Conservation (phyloP, 306 rosid species). For the Lathyrus oleraceus region DNA sequence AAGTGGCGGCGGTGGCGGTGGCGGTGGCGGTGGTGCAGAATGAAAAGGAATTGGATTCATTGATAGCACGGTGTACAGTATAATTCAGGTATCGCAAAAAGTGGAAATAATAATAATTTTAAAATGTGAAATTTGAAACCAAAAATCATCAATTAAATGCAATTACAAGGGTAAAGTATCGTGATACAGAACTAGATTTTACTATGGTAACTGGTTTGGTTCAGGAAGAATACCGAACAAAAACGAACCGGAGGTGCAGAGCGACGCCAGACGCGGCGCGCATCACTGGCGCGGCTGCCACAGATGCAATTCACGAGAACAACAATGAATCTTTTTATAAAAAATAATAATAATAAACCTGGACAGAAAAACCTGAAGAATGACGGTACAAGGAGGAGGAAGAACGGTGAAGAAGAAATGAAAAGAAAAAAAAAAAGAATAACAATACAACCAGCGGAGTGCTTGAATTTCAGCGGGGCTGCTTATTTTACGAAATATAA, state of each 20-base stretch:
- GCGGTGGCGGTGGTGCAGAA: constrained; percentile 21
- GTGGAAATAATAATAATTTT: neutral
- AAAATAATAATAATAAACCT: too few relatives aligned
- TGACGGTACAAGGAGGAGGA: too few relatives aligned
- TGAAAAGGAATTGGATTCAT: constrained; percentile 62
- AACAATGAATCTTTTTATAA: too few relatives aligned
- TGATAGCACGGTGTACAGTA: neutral
- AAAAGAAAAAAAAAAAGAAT: too few relatives aligned
- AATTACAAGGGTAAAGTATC: neutral
- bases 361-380: too few relatives aligned
- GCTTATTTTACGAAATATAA: too few relatives aligned
- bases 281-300: too few relatives aligned
- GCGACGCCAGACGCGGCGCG: too few relatives aligned
- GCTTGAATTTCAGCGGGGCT: too few relatives aligned
- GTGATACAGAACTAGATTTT: neutral
- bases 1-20: constrained; percentile 10
- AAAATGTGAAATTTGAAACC: neutral
- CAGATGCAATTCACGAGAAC: too few relatives aligned
- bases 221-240: neutral
- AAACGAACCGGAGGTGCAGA: neutral
- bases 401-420: too few relatives aligned
- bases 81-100: constrained; percentile 1
- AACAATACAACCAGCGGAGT: too few relatives aligned
- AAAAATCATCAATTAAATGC: neutral
- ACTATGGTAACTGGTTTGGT: neutral